A percentile compares a stretch with the other conserved stretches of the same genome.
Conservation (phyloP, 371 early-diverging fungal species). For the Lichtheimia ornata region DNA sequence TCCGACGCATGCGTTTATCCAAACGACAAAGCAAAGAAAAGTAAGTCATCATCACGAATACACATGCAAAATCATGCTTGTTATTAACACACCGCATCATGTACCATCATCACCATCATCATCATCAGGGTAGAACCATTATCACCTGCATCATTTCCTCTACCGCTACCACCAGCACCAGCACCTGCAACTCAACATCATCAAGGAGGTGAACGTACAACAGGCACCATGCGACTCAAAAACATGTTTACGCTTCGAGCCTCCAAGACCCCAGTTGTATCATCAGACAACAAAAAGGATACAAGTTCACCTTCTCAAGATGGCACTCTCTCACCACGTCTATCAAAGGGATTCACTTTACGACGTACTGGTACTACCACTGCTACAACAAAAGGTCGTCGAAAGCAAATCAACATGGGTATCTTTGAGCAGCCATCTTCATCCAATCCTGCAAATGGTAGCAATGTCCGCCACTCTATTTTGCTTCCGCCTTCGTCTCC, state of each 20-base stretch:
- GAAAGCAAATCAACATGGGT: constrained; percentile 42
- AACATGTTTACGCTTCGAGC: constrained; percentile 26
- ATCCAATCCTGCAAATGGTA: too few species aligned
- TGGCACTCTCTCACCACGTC: too few species aligned
- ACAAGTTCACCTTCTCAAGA: too few species aligned
- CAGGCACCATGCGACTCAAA: constrained; percentile 44
- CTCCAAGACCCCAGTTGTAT: constrained; percentile 16
- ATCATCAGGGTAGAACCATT: not conserved
- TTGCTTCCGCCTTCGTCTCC: not conserved
- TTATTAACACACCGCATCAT: not conserved
- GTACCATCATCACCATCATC: not conserved
- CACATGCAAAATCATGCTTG: not conserved
- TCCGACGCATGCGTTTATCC: constrained; percentile 27
- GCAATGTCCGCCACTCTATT: too few species aligned
- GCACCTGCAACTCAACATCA: constrained; percentile 7
- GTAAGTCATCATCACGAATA: not conserved
- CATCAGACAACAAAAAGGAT: constrained; percentile 18
- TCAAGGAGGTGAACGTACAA: constrained; percentile 16
- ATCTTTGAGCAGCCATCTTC: constrained; percentile 24
- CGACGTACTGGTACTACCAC: constrained; percentile 20
- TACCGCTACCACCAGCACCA: constrained; percentile 12
- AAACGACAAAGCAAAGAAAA: constrained; percentile 28
- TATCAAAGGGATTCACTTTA: constrained; percentile 13
- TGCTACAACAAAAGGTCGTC: constrained; percentile 23
- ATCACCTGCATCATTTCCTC: not conserved